These are phyloP conservation scores for Podaxis rugospora DNA, from an alignment of 768 basidiomycete species.

Conservation along the genomic window DNA sequence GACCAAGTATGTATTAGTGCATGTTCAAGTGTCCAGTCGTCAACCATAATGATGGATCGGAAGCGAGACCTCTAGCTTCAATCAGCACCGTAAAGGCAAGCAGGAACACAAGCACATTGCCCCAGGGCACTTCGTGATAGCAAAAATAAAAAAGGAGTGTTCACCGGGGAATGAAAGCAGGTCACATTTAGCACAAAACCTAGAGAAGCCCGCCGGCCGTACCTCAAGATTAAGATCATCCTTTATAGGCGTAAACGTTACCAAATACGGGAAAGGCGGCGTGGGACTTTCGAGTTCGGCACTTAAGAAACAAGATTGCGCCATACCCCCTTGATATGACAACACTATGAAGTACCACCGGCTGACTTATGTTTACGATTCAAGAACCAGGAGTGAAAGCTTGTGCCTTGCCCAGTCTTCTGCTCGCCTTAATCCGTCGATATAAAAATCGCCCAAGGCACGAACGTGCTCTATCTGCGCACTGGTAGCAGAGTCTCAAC, in stretches of 20 bases:
- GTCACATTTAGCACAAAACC: neutral
- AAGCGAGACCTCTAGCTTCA: neutral
- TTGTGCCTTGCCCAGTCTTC: neutral
- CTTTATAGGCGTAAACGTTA: neutral
- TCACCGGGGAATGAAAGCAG: neutral
- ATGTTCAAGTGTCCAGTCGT: no score
- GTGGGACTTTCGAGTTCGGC: neutral
- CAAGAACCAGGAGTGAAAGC: neutral
- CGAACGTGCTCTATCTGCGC: neutral
- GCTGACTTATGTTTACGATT: neutral
- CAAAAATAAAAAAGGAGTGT: neutral
- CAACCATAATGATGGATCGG: neutral
- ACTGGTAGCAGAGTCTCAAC: neutral
- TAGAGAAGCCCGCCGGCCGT: neutral
- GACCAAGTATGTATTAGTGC: no score
- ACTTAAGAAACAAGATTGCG: neutral
- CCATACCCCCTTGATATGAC: slow-evolving; percentile 6
- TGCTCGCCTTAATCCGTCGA: neutral
- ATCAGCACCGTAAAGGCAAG: neutral
- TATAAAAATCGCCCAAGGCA: neutral
- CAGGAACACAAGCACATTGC: neutral
- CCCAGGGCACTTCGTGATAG: neutral
- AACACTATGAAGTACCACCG: neutral
- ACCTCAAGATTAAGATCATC: neutral
- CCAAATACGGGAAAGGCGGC: neutral